Evolutionary conservation across 2,329 filamentous ascomycete species (phyloP).

Genomic region (Eutypa lata): DNA sequence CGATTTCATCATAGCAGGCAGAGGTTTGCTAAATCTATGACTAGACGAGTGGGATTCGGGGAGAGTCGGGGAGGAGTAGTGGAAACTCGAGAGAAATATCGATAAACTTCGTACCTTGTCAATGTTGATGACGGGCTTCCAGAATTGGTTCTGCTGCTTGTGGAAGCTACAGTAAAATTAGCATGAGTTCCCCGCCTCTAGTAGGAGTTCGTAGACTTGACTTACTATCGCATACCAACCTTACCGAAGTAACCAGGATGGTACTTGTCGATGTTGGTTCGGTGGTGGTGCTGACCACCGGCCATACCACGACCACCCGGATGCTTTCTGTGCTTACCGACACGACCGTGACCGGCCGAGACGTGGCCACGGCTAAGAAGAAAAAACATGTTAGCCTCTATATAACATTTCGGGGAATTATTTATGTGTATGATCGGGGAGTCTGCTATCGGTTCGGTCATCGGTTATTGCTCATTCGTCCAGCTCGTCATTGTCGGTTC

Average conservation of each 20-base stretch:
- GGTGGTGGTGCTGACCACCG: slow-evolving; percentile 99
- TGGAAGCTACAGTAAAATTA: slow-evolving; percentile 84
- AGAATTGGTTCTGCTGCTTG: slow-evolving; percentile 92
- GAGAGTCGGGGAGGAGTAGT: neutral
- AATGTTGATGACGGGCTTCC: slow-evolving; percentile 98
- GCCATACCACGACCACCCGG: slow-evolving; percentile 82
- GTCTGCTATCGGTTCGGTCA: neutral
- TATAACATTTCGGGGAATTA: neutral
- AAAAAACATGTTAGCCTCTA: slow-evolving; percentile 28
- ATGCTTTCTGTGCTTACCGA: slow-evolving; percentile 98
- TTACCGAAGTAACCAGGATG: slow-evolving; percentile 99
- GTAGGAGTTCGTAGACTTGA: neutral
- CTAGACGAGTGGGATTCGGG: neutral
- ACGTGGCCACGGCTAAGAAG: slow-evolving; percentile 83
- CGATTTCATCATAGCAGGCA: too few relatives aligned
- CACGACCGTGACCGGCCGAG: slow-evolving; percentile 94
- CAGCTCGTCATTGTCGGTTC: neutral
- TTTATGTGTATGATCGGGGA: neutral
- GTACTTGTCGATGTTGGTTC: slow-evolving; percentile 81
- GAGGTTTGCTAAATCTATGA: neutral
- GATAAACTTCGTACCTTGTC: slow-evolving; percentile 73
- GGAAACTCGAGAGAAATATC: slow-evolving; percentile 2
- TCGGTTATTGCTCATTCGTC: neutral
- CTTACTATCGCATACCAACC: slow-evolving; percentile 82
- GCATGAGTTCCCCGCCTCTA: neutral